Evolutionary conservation across 352 stramenopile genomes (phyloP).

Genomic region (Globisporangium iwayamae): DNA sequence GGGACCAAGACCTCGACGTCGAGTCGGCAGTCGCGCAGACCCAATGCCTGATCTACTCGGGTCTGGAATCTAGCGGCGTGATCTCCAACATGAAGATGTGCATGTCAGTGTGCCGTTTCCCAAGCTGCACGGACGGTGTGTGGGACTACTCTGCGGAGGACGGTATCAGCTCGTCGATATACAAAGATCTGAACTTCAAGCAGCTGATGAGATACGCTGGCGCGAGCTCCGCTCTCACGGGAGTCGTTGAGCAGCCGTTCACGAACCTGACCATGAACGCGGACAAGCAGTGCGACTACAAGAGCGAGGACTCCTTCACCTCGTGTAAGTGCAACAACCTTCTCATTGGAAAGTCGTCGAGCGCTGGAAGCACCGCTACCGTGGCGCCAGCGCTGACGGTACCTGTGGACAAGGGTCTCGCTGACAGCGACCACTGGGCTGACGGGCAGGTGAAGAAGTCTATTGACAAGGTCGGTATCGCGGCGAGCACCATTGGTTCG

Average conservation of each 20-base stretch:
- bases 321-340: constrained; percentile 61
- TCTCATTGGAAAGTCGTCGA: constrained; percentile 20
- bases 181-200: constrained; percentile 65
- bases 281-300: constrained; percentile 53
- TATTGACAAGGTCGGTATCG: constrained; percentile 72
- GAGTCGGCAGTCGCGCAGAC: constrained; percentile 38
- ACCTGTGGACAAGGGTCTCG: constrained; percentile 56
- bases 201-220: constrained; percentile 48
- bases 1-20: constrained; percentile 44
- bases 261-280: constrained; percentile 54
- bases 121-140: constrained; percentile 57
- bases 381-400: constrained; percentile 27
- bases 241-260: constrained; percentile 38
- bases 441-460: constrained; percentile 49
- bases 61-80: constrained; percentile 36
- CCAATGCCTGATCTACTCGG: constrained; percentile 79
- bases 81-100: constrained; percentile 65
- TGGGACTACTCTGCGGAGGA: constrained; percentile 76
- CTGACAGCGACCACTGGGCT: constrained; percentile 60
- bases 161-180: constrained; percentile 66
- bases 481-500: constrained; percentile 42
- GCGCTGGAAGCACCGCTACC: constrained; percentile 9
- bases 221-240: constrained; percentile 24
- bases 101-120: constrained; percentile 80
- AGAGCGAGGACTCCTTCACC: constrained; percentile 47